Evolutionary conservation across 768 basidiomycete genomes (phyloP), one percentile per base, ranked within the genome.

Genomic region (Rubroboletus pulcherrimus): DNA sequence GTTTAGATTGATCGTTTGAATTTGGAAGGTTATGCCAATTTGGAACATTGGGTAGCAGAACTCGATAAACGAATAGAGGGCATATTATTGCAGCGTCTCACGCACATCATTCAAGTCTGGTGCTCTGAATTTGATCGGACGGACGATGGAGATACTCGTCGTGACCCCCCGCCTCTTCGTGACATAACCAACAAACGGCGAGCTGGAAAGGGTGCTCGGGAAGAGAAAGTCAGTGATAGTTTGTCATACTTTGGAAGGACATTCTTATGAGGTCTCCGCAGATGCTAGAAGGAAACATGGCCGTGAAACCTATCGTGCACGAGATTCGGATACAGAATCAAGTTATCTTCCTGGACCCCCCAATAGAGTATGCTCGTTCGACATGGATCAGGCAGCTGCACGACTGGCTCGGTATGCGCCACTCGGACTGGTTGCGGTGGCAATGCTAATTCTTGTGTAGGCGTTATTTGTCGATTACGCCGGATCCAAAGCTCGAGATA

Each of bases 321-420:
- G 96, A 98, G 70, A 91, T 98, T 59, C 84, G 95, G 73, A 98
- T 98, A 81, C 91, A 95, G 67, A 97, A 99, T 68, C 97, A 99
- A 69, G 93, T 98, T 60, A 98, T 99, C 71, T 98, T 97, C 77
- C 79, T 98, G 49, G 96, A 98, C 69, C 97, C 97, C 29, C 97
- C 97, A 56, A 92, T 98, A 75, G 96, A 98, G 71, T 84, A 91
- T 63, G 93, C 96, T 0, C 84, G 95, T 40, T 84, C 89, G 48
- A 88, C 82, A 9, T 98, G 95, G 95, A 81, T 95, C 57, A 81
- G 80, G 43, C 90, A 95, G 67, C 73, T 97, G 57, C 95, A 98
- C 63, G 87, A 89, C 55, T 92, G 92, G 87, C 77, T 98, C 14
- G 91, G 91, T 87, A 57, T 39, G 74, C 58, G 4, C 12, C 49